A percentile compares a stretch with the other conserved stretches of the same genome.
Evolutionary conservation across 2,329 filamentous ascomycete genomes (phyloP).

Genomic region (Diplodia scrobiculata): DNA sequence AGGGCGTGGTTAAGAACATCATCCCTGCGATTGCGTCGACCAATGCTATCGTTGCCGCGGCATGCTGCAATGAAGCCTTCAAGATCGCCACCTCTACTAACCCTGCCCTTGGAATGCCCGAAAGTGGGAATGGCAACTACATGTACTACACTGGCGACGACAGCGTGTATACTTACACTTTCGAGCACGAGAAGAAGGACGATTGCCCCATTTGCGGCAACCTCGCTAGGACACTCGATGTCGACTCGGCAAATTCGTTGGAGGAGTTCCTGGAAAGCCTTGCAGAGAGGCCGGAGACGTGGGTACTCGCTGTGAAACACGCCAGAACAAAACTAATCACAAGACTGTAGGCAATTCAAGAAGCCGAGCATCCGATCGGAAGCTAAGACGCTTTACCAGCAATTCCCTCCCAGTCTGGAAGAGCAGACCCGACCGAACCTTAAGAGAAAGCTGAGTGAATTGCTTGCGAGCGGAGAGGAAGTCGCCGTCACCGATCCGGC

Average conservation of each 20-base stretch:
- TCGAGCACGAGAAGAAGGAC: slow-evolving; percentile 88
- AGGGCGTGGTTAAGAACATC: slow-evolving; percentile 98
- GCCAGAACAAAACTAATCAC: slow-evolving; percentile 31
- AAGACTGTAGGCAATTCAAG: slow-evolving; percentile 69
- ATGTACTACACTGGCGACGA: slow-evolving; percentile 99
- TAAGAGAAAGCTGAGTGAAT: slow-evolving; percentile 71
- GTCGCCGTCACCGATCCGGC: slow-evolving; percentile 92
- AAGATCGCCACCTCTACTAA: slow-evolving; percentile 86
- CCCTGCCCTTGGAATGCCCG: slow-evolving; percentile 73
- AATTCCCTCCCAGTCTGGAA: slow-evolving; percentile 76
- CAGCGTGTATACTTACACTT: slow-evolving; percentile 95
- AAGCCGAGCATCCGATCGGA: slow-evolving; percentile 83
- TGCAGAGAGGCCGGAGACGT: slow-evolving; percentile 76
- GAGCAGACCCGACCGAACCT: slow-evolving; percentile 83
- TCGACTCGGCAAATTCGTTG: slow-evolving; percentile 72
- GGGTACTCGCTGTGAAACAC: slow-evolving; percentile 32
- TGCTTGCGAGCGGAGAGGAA: slow-evolving; percentile 81
- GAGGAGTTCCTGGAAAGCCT: slow-evolving; percentile 84
- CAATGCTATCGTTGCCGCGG: slow-evolving; percentile 92
- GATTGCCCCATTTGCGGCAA: slow-evolving; percentile 95
- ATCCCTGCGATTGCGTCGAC: slow-evolving; percentile 98
- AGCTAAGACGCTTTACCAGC: slow-evolving; percentile 86
- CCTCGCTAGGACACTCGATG: slow-evolving; percentile 70
- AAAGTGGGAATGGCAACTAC: slow-evolving; percentile 68
- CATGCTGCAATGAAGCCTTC: slow-evolving; percentile 94